Percentiles rank a stretch among this genome's conserved stretches.
Evolutionary conservation across 2,329 filamentous ascomycete species (phyloP).

Genomic region (Cyclaneusma minus): DNA sequence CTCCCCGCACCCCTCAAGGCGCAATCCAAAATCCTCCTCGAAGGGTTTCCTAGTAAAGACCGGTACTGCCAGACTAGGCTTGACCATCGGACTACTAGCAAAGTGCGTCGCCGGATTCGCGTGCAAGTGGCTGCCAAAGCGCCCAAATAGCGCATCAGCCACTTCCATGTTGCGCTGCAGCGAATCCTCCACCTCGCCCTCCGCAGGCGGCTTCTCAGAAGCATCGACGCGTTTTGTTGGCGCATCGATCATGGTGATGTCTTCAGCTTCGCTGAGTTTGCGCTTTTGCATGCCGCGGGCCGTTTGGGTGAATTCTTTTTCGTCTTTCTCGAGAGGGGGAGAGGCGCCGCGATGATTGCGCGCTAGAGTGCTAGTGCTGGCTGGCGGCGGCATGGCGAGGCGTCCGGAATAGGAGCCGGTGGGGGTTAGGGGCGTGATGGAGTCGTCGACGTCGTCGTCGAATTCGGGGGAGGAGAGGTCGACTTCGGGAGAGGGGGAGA

Average conservation of each 20-base stretch:
- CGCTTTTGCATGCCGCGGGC: constrained; percentile 66
- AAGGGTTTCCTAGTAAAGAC: constrained; percentile 24
- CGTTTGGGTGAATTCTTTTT: constrained; percentile 93
- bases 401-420: constrained; percentile 44
- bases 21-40: constrained; percentile 18
- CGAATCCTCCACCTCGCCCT: constrained; percentile 13
- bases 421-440: constrained; percentile 42
- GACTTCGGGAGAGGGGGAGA: constrained; percentile 86
- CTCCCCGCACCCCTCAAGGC: constrained; percentile 22
- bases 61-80: constrained; percentile 29
- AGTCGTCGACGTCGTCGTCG: constrained; percentile 51
- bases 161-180: constrained; percentile 11
- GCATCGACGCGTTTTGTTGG: constrained; percentile 30
- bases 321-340: constrained; percentile 82
- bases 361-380: constrained; percentile 23
- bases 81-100: constrained; percentile 39
- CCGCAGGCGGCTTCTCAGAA: constrained; percentile 29
- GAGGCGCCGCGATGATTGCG: constrained; percentile 62
- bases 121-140: constrained; percentile 16
- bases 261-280: constrained; percentile 28
- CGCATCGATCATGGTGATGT: not conserved
- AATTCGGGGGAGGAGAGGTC: constrained; percentile 80
- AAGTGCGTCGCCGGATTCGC: constrained; percentile 22
- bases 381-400: constrained; percentile 20
- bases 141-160: constrained; percentile 15